phyloP scores from a whole-genome alignment of 1,284 basidiomycete genomes.

The Apiotrichum mycotoxinovorans region DNA sequence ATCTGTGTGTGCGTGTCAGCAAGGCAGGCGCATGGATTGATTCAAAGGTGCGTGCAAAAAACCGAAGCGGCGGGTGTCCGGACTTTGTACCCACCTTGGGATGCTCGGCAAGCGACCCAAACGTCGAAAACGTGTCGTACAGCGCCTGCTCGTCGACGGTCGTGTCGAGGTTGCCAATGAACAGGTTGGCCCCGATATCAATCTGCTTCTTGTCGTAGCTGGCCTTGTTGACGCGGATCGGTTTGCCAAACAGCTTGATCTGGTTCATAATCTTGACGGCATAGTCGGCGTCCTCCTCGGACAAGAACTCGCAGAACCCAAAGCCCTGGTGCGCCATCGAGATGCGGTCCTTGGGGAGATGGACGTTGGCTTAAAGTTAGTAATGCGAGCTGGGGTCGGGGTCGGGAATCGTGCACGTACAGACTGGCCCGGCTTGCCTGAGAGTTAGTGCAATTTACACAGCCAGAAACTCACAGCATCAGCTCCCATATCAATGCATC shows the following conservation, averaged over 20 bases:
- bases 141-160: constrained; percentile 88
- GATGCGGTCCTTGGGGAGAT: constrained; percentile 98
- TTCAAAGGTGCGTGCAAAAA: too few relatives aligned
- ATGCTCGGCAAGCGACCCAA: constrained; percentile 88
- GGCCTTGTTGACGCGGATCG: constrained; percentile 96
- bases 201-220: constrained; percentile 96
- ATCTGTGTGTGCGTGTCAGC: constrained; percentile 57
- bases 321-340: constrained; percentile 98
- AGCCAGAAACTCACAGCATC: constrained; percentile 62
- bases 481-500: constrained; percentile 97
- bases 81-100: constrained; percentile 69
- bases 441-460: constrained; percentile 11
- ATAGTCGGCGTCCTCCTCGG: constrained; percentile 97
- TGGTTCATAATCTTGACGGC: constrained; percentile 99
- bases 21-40: not conserved
- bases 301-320: constrained; percentile 97
- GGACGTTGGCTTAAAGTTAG: constrained; percentile 72
- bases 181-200: constrained; percentile 95
- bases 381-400: too few relatives aligned
- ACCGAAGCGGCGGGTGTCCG: too few relatives aligned
- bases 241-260: constrained; percentile 98
- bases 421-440: constrained; percentile 90
- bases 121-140: constrained; percentile 92
- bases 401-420: constrained; percentile 54
- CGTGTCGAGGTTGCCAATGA: constrained; percentile 91